A percentile compares a stretch with the other conserved stretches of the same genome.
phyloP scores from a whole-genome alignment of 768 basidiomycete genomes.

The Phlebiopsis gigantea region DNA sequence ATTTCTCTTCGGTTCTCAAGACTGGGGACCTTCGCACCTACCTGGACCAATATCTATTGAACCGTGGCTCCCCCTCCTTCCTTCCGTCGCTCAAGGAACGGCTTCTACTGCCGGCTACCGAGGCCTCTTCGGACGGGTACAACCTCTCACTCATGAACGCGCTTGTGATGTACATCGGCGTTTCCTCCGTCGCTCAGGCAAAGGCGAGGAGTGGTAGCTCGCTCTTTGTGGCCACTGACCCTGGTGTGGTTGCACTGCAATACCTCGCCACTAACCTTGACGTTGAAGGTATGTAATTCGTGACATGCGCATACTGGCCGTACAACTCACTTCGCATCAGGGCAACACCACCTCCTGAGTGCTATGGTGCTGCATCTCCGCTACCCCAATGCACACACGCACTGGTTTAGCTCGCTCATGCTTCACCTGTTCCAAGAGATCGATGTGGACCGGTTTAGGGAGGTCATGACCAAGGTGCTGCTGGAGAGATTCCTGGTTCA shows the following conservation, averaged over 20 bases:
- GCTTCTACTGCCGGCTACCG: constrained; percentile 47
- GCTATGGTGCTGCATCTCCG: constrained; percentile 93
- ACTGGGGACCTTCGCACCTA: constrained; percentile 71
- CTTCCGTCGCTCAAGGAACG: constrained; percentile 76
- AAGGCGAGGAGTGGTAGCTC: constrained; percentile 81
- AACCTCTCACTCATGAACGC: constrained; percentile 90
- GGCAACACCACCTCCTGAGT: constrained; percentile 91
- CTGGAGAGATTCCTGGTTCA: constrained; percentile 92
- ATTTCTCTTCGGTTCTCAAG: constrained; percentile 82
- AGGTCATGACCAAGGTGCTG: constrained; percentile 83
- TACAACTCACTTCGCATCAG: constrained; percentile 35
- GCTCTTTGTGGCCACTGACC: constrained; percentile 75
- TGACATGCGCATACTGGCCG: not conserved
- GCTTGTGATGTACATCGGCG: constrained; percentile 94
- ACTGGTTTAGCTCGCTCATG: constrained; percentile 93
- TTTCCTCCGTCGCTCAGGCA: constrained; percentile 84
- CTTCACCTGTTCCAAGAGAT: constrained; percentile 83
- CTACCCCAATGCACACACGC: constrained; percentile 97
- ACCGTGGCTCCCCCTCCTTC: constrained; percentile 67
- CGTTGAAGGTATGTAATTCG: constrained; percentile 67
- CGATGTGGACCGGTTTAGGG: constrained; percentile 69
- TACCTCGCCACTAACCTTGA: constrained; percentile 82
- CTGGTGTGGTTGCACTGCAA: constrained; percentile 79
- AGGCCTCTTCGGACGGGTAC: constrained; percentile 56
- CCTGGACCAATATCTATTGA: constrained; percentile 83